Conservation (phyloP, 2,329 filamentous ascomycete species). For the Ciborinia camelliae region DNA sequence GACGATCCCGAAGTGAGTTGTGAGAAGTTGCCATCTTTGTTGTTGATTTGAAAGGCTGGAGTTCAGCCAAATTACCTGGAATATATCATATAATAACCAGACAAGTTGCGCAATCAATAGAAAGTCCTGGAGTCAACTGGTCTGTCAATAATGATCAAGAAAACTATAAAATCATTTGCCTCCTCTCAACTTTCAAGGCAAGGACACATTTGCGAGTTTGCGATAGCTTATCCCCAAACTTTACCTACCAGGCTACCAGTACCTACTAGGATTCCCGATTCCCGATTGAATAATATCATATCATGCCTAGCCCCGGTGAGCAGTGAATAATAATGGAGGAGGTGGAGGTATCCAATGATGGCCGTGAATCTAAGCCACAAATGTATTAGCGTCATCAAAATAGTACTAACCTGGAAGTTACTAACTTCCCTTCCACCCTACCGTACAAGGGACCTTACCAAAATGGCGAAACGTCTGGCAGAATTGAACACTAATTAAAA, state of each 20-base stretch:
- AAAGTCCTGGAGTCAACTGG: no score
- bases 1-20: conserved; percentile 64
- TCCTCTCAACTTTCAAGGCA: neutral
- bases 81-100: conserved; percentile 31
- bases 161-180: neutral
- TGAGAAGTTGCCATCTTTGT: conserved; percentile 52
- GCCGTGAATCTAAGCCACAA: neutral
- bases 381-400: neutral
- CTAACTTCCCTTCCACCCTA: no score
- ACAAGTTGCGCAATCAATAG: neutral
- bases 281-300: no score
- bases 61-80: conserved; percentile 33
- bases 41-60: conserved; percentile 30
- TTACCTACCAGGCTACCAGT: neutral
- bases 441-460: neutral
- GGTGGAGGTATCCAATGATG: neutral
- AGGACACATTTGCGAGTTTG: conserved; percentile 17
- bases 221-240: conserved; percentile 1
- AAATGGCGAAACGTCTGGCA: neutral
- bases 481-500: no score
- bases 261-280: neutral
- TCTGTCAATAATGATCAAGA: neutral
- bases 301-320: no score
- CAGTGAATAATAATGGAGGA: no score
- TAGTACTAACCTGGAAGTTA: neutral